Evolutionary conservation across 345 rosid genomes (phyloP), one percentile per base, ranked within the genome.

Genomic region (Leavenworthia alabamica): DNA sequence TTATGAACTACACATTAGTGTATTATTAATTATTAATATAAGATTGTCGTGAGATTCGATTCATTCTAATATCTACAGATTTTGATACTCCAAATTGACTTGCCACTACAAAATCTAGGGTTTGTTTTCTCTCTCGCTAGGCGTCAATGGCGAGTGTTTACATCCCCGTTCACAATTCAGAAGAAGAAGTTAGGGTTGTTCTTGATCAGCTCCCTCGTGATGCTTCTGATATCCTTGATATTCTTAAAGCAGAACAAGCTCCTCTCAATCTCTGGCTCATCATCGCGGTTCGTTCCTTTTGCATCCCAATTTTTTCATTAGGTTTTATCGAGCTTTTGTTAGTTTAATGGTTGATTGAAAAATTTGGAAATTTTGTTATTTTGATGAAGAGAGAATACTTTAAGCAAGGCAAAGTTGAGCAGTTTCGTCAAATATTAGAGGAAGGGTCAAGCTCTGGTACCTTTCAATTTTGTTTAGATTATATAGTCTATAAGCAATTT

Each of bases 211-310:
- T 93, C 19, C 99, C 99, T 5, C 75, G 97, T 11, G 97, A 93
- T 43, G 96, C 99, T 54, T 83, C 97, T 44, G 99, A 93, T 67
- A 93, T 93, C 60, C 91, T 93, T 27, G 99, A 93, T 67, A 89
- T 93, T 75, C 99, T 89, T 58, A 93, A 93, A 76, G 99, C 96
- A 66, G 99, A 93, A 70, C 99, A 93, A 80, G 99, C 99, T 39
- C 94, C 97, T 69, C 96, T 87, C 67, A 86, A 87, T 80, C 90
- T 93, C 75, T 93, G 99, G 99, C 96, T 93, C 66, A 78, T 89
- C 60, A 93, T 93, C 55, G 97, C 99, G 70, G 98, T 92, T 66
- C 54, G 81, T 75, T n/a, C 15, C 57, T 47, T 36, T 31, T 2
- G 44, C 41, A 37, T n/a, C 8, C 16, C 16, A 37, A 37, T 1